phyloP scores from a whole-genome alignment of 2,329 filamentous ascomycete species.

The Teratosphaeria destructans region DNA sequence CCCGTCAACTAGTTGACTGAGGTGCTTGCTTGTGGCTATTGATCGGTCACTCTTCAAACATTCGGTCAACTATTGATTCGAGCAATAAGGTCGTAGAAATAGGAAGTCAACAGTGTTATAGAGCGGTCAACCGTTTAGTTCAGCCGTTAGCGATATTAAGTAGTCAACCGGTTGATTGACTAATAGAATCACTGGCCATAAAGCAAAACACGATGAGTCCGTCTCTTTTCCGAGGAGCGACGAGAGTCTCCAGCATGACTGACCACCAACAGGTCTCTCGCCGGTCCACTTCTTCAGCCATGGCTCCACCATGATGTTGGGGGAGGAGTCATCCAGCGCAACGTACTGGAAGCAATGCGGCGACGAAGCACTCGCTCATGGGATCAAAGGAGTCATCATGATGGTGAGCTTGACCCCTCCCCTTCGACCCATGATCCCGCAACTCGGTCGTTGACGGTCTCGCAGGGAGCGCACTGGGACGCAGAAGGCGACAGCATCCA shows the following conservation, averaged over 20 bases:
- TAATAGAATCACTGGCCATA: neutral
- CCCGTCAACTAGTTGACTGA: neutral
- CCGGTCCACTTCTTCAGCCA: conserved; percentile 60
- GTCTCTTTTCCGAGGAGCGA: neutral
- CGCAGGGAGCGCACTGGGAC: conserved; percentile 54
- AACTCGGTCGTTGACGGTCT: neutral
- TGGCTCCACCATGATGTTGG: conserved; percentile 63
- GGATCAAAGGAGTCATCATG: conserved; percentile 54
- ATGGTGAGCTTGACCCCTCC: conserved; percentile 33
- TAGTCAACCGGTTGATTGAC: neutral
- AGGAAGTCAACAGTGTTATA: neutral
- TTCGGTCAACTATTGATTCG: too few relatives aligned
- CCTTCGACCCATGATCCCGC: neutral
- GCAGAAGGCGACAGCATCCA: conserved; percentile 46
- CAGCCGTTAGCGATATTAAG: neutral
- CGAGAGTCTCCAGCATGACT: neutral
- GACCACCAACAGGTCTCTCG: conserved; percentile 22
- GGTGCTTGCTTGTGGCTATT: too few relatives aligned
- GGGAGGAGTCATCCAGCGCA: conserved; percentile 51
- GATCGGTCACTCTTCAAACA: too few relatives aligned
- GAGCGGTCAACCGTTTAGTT: neutral
- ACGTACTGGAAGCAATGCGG: conserved; percentile 57
- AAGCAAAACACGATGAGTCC: neutral
- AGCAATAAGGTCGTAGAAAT: too few relatives aligned
- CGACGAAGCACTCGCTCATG: conserved; percentile 49